A percentile compares a stretch with the other conserved stretches of the same genome.
Conservation (phyloP, 345 rosid genomes). For the Linum trigynum region DNA sequence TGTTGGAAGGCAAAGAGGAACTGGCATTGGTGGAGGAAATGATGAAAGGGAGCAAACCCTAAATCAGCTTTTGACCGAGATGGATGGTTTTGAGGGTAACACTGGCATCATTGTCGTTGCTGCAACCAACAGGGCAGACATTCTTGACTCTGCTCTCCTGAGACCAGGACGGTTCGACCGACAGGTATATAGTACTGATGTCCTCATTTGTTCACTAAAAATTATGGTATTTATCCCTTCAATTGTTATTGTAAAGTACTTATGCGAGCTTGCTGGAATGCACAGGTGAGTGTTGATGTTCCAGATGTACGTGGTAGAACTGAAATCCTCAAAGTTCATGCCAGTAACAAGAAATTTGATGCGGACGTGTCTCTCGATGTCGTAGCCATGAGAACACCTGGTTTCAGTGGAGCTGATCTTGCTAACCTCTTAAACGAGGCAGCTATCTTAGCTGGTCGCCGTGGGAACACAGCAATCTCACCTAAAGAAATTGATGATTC, state of each 20-base stretch:
- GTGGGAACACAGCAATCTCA: slow-evolving; percentile 70
- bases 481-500: slow-evolving; percentile 94
- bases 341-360: slow-evolving; percentile 77
- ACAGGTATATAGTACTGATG: slow-evolving; percentile 11
- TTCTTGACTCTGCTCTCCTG: slow-evolving; percentile 28
- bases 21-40: slow-evolving; percentile 21
- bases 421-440: slow-evolving; percentile 96
- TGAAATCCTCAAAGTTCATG: slow-evolving; percentile 87
- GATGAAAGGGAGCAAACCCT: slow-evolving; percentile 34
- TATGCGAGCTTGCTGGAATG: slow-evolving; percentile 15
- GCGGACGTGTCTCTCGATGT: slow-evolving; percentile 85
- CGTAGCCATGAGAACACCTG: slow-evolving; percentile 97
- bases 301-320: slow-evolving; percentile 89
- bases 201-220: no score
- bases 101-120: slow-evolving; percentile 18
- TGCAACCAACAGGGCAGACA: not conserved
- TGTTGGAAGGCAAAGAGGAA: not conserved
- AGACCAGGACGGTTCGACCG: slow-evolving; percentile 37
- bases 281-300: slow-evolving; percentile 84
- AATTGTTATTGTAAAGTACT: slow-evolving; percentile 1
- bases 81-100: slow-evolving; percentile 35
- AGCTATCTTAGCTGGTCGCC: slow-evolving; percentile 90
- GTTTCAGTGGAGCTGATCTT: slow-evolving; percentile 96
- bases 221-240: not conserved
- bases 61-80: slow-evolving; percentile 31